These are phyloP conservation scores for Solanum aculeatissimum DNA, from an alignment of 305 asterid species.

Conservation along the genomic window DNA sequence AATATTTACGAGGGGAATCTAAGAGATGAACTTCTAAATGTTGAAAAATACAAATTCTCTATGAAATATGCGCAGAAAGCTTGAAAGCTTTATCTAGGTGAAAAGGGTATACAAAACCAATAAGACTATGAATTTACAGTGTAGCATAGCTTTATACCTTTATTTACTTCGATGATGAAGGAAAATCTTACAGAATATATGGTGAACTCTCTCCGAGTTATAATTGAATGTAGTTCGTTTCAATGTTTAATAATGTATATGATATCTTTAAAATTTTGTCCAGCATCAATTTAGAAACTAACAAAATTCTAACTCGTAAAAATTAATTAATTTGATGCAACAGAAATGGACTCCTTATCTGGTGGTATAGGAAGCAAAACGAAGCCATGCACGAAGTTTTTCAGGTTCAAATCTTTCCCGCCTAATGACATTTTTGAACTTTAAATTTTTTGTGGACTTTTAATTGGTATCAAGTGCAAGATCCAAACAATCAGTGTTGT, in stretches of 20 bases:
- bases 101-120: background rate
- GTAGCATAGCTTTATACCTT: background rate
- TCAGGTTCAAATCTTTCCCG: conserved; percentile 91
- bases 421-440: conserved; percentile 24
- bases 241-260: background rate
- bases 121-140: background rate
- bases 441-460: background rate
- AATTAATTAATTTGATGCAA: conserved; percentile 69
- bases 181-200: background rate
- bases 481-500: background rate
- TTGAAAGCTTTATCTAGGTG: background rate
- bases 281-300: background rate
- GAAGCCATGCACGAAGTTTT: conserved; percentile 99
- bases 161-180: background rate
- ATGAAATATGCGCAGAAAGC: background rate
- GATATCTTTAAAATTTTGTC: background rate
- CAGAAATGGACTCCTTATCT: conserved; percentile 84
- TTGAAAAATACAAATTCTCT: background rate
- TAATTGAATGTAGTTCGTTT: background rate
- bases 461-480: background rate
- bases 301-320: conserved; percentile 40
- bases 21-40: background rate
- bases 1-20: background rate
- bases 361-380: conserved; percentile 99
- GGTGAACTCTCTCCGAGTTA: background rate